phyloP scores from a whole-genome alignment of 176 grass and related monocot genomes.

The Carex myosuroides region DNA sequence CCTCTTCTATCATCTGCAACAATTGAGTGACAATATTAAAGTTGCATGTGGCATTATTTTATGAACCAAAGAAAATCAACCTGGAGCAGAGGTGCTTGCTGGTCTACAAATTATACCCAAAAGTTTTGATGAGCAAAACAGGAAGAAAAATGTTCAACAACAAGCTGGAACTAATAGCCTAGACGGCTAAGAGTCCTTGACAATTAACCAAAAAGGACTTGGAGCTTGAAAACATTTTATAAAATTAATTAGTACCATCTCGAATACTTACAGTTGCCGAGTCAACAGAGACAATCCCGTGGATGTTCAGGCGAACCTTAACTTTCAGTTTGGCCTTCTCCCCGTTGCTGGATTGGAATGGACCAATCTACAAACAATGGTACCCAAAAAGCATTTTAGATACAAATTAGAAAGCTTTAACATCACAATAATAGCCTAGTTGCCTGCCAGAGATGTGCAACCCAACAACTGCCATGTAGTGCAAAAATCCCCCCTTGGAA shows the following conservation, averaged over 20 bases:
- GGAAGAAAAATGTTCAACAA: background rate
- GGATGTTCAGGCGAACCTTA: constrained; percentile 77
- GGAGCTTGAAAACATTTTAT: background rate
- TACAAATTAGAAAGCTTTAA: background rate
- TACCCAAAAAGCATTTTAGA: background rate
- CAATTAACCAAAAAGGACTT: background rate
- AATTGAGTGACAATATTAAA: background rate
- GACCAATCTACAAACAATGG: constrained; percentile 47
- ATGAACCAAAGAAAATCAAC: background rate
- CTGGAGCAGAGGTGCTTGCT: background rate
- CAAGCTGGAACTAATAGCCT: background rate
- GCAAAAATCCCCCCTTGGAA: background rate
- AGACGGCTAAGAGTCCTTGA: background rate
- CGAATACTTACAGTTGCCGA: constrained; percentile 56
- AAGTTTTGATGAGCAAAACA: background rate
- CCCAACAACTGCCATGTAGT: background rate
- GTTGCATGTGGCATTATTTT: background rate
- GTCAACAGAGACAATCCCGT: constrained; percentile 80
- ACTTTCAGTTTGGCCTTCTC: constrained; percentile 73
- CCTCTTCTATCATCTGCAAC: constrained; percentile 74
- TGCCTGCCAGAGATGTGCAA: background rate
- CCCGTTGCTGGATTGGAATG: constrained; percentile 61
- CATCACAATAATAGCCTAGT: background rate
- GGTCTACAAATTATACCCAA: background rate
- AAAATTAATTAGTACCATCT: background rate